Evolutionary conservation across 257 asterid species (phyloP), one percentile per base, ranked within the genome.

Genomic region (Capsicum pubescens): DNA sequence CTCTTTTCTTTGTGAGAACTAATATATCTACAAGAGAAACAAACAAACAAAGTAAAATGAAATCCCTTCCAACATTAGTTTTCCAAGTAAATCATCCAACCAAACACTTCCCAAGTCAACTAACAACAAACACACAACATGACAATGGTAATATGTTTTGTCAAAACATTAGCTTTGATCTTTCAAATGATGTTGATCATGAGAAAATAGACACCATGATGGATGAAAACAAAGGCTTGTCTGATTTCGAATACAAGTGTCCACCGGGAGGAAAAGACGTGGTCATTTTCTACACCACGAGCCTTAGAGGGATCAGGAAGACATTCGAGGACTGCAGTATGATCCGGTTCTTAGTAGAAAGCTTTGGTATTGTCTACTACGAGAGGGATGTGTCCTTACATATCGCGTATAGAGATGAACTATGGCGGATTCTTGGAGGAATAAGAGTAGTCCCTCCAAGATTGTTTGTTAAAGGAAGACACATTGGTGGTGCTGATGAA

Each of bases 371-470:
- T 12, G 55, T 83, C 6, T 91, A 85, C 87, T 84, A 87, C 0
- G 97, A 94, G 50, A 85, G 98, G 74, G 99, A 94, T 52, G 90
- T 93, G 3, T 94, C 99, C 6, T 88, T 94, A 91, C 93, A 95
- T 82, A 52, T 89, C 72, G 93, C 90, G 59, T 95, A 94, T 87
- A 87, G 97, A 68, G 94, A 94, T 0, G 98, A 95, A 88, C 91
- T 95, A 1, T 91, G 97, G 98, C 46, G 59, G 9, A 70, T 86
- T 35, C 83, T 92, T 15, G 95, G 93, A 0, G 80, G 91, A 3
- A 26, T 26, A 26, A 88, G 89, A 50, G 90, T 88, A 5, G 91
- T 94, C 3, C 95, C 98, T 3, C 99, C 99, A n/a, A 91, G 91
- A 91, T 88, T 95, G 11, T 95, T 94, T 83, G 85, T 94, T 58